These are phyloP conservation scores for Butyriboletus loyo DNA, from an alignment of 768 basidiomycete species.

Conservation along the genomic window DNA sequence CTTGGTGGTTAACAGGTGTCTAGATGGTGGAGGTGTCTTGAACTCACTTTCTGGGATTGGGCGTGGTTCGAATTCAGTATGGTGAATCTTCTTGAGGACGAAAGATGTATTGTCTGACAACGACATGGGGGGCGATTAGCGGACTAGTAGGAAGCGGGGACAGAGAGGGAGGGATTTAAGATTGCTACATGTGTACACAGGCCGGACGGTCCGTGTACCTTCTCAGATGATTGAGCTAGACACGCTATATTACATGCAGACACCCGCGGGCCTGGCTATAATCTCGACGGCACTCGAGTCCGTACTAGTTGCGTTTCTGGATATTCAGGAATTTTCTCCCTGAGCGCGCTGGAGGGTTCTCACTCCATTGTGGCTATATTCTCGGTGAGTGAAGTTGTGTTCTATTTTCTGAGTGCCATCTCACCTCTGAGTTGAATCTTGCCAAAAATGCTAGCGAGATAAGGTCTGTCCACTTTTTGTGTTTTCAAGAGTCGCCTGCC, in stretches of 20 bases:
- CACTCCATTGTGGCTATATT: background rate
- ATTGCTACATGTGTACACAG: slow-evolving; percentile 3
- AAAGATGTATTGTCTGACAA: slow-evolving; percentile 67
- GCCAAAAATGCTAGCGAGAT: too few relatives aligned
- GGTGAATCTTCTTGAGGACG: slow-evolving; percentile 64
- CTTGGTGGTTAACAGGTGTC: slow-evolving; percentile 3
- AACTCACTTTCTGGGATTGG: slow-evolving; percentile 69
- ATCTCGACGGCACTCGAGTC: too few relatives aligned
- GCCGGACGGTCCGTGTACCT: slow-evolving; percentile 3
- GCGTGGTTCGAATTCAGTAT: slow-evolving; percentile 68
- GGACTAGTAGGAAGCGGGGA: background rate
- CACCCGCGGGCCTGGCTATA: too few relatives aligned
- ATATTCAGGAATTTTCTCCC: too few relatives aligned
- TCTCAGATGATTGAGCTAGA: background rate
- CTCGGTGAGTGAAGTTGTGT: background rate
- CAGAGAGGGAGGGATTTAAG: background rate
- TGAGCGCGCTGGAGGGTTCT: too few relatives aligned
- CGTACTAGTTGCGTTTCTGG: too few relatives aligned
- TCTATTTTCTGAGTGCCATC: background rate
- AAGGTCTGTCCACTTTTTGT: too few relatives aligned
- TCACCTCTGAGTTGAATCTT: too few relatives aligned
- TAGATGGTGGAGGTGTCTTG: background rate
- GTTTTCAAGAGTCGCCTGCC: too few relatives aligned
- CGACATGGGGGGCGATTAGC: slow-evolving; percentile 43
- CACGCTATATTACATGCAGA: too few relatives aligned